Percentiles rank a stretch among this genome's conserved stretches.
These are phyloP conservation scores for Laburnicola sp. DNA, from an alignment of 2,329 filamentous ascomycete species.

Conservation along the genomic window DNA sequence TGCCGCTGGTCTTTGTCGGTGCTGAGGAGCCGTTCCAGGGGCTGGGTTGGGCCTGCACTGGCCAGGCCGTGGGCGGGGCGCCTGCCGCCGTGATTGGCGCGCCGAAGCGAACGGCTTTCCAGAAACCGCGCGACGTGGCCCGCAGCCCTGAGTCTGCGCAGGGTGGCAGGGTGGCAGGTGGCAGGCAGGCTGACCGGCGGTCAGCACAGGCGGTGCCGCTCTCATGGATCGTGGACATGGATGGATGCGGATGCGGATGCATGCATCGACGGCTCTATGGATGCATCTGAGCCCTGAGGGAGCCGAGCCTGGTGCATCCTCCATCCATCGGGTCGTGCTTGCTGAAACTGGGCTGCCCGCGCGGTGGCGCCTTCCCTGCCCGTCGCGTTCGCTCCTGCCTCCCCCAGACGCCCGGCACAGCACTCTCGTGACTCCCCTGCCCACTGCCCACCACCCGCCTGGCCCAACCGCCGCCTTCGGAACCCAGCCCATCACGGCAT, in stretches of 20 bases:
- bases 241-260: background rate
- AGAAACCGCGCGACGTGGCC: conserved; percentile 4
- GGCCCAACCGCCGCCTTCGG: background rate
- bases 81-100: conserved; percentile 1
- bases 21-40: background rate
- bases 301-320: background rate
- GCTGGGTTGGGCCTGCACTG: background rate
- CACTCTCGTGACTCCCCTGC: background rate
- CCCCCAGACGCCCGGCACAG: conserved; percentile 1
- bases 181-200: background rate
- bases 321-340: background rate
- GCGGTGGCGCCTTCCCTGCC: no score
- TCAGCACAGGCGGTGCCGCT: conserved; percentile 6
- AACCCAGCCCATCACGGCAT: background rate
- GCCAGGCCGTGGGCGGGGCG: background rate
- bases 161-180: no score
- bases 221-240: background rate
- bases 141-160: background rate
- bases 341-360: conserved; percentile 1
- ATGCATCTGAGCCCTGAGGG: background rate
- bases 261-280: background rate
- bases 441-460: no score
- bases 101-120: conserved; percentile 5
- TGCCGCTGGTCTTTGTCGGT: no score
- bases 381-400: background rate